phyloP scores from a whole-genome alignment of 176 grass and related monocot species.

The Carex cristatella region DNA sequence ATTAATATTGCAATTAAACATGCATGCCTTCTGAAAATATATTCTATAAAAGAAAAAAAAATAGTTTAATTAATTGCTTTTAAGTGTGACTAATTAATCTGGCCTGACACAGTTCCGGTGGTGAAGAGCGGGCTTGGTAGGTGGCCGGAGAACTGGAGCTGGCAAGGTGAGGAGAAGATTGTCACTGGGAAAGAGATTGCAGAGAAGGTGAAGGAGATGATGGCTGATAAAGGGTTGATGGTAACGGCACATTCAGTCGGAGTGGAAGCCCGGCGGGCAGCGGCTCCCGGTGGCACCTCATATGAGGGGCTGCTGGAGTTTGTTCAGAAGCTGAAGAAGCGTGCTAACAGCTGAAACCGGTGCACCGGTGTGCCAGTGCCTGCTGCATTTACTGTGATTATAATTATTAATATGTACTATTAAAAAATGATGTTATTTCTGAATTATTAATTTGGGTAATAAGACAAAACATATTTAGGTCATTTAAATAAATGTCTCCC shows the following conservation, averaged over 20 bases:
- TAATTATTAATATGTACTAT: no score
- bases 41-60: not conserved
- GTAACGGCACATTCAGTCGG: not conserved
- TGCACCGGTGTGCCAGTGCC: not conserved
- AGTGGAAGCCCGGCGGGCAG: constrained; percentile 26
- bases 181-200: constrained; percentile 38
- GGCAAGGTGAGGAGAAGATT: constrained; percentile 28
- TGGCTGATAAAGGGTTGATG: constrained; percentile 19
- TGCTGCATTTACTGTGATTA: no score
- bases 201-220: constrained; percentile 40
- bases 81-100: not conserved
- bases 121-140: constrained; percentile 25
- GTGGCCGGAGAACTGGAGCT: constrained; percentile 50
- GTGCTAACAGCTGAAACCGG: not conserved
- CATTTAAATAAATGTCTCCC: no score
- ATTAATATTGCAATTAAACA: no score
- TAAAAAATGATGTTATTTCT: no score
- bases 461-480: no score
- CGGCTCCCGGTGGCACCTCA: constrained; percentile 28
- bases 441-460: no score
- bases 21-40: not conserved
- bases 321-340: constrained; percentile 4
- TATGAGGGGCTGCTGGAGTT: constrained; percentile 19
- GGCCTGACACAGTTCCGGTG: not conserved
- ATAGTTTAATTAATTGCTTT: not conserved